Conservation (phyloP, 176 grass and related monocot genomes). For the Metroxylon sagu region DNA sequence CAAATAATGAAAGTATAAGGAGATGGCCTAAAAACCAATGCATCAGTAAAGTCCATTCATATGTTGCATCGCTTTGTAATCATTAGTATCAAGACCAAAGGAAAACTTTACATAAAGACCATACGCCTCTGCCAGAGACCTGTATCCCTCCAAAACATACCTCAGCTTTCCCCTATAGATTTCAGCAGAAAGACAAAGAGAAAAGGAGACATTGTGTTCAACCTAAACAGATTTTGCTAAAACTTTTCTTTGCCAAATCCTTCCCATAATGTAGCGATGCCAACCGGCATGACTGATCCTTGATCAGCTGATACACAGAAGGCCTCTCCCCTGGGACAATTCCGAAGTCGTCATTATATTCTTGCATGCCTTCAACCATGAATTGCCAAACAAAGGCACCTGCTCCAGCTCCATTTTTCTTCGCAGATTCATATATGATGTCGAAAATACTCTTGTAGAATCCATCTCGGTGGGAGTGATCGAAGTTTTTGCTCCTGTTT, state of each 20-base stretch:
- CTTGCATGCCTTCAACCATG: slow-evolving; percentile 64
- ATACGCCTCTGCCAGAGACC: too few species aligned
- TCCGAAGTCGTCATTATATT: slow-evolving; percentile 54
- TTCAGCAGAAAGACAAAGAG: too few species aligned
- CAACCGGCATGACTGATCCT: slow-evolving; percentile 74
- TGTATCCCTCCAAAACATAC: too few species aligned
- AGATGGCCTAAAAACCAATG: too few species aligned
- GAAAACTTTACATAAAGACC: too few species aligned
- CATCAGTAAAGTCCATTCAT: too few species aligned
- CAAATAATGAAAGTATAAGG: too few species aligned
- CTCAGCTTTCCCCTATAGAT: too few species aligned
- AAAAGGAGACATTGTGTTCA: too few species aligned
- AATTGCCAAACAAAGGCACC: slow-evolving; percentile 88
- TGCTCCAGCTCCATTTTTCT: slow-evolving; percentile 37
- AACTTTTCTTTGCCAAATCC: slow-evolving; percentile 22
- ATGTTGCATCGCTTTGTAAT: too few species aligned
- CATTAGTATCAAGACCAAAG: too few species aligned
- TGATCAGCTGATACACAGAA: slow-evolving; percentile 53
- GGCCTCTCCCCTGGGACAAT: slow-evolving; percentile 63
- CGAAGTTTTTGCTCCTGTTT: slow-evolving; percentile 37
- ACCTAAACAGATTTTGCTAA: slow-evolving; percentile 21
- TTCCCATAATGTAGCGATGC: slow-evolving; percentile 30
- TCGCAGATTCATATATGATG: slow-evolving; percentile 49
- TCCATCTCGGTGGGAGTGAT: slow-evolving; percentile 48
- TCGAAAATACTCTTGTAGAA: slow-evolving; percentile 72